Conservation (phyloP, 2,329 filamentous ascomycete genomes). For the Curvularia hawaiiensis region DNA sequence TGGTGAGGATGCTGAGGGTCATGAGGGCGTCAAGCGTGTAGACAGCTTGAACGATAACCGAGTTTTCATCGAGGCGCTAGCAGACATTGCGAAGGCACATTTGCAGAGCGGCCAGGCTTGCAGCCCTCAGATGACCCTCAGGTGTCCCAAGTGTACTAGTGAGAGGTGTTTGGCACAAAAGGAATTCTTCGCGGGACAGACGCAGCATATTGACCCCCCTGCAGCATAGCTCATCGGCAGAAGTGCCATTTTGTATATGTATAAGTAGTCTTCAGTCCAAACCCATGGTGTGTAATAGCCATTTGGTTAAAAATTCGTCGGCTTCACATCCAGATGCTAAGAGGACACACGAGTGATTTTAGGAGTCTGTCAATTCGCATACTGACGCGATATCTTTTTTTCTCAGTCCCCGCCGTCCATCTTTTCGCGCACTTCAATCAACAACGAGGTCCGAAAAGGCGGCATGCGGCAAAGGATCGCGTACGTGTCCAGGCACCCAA, state of each 20-base stretch:
- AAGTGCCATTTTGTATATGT: background rate
- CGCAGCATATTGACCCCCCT: constrained; percentile 30
- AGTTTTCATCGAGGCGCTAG: constrained; percentile 88
- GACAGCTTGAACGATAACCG: constrained; percentile 91
- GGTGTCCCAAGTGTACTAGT: constrained; percentile 92
- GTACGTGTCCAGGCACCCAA: background rate
- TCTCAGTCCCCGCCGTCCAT: background rate
- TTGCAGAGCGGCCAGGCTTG: constrained; percentile 72
- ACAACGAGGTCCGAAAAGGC: background rate
- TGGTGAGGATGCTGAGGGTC: constrained; percentile 68
- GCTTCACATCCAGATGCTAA: background rate
- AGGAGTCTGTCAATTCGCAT: background rate
- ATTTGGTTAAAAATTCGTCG: background rate
- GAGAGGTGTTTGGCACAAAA: constrained; percentile 82
- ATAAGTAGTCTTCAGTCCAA: background rate
- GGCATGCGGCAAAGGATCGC: background rate
- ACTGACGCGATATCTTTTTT: background rate
- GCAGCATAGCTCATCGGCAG: constrained; percentile 4
- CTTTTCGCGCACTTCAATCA: background rate
- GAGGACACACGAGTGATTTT: background rate
- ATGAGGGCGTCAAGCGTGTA: constrained; percentile 73
- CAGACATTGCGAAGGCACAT: constrained; percentile 83
- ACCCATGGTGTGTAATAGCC: background rate
- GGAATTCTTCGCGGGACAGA: constrained; percentile 64
- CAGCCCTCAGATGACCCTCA: constrained; percentile 83